Evolutionary conservation across 495 filamentous ascomycete species (phyloP).

Genomic region (Penicillium turbatum): DNA sequence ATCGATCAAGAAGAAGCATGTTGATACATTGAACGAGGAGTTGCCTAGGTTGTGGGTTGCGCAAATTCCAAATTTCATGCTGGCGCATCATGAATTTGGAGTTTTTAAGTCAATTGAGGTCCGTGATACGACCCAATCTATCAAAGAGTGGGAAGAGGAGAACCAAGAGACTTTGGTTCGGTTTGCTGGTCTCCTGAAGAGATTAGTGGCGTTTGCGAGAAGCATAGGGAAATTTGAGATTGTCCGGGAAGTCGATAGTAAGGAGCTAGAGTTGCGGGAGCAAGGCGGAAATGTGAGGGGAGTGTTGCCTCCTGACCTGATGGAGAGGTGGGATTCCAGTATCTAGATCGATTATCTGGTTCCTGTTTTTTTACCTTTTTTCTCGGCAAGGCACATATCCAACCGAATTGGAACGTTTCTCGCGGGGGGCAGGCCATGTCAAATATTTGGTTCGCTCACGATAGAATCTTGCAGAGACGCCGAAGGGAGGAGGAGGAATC

Average conservation of each 20-base stretch:
- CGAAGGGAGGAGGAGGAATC: too few species aligned
- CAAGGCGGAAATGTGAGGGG: constrained; percentile 23
- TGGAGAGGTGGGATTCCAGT: background rate
- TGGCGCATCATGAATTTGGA: constrained; percentile 54
- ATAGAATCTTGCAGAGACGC: too few species aligned
- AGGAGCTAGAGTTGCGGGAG: constrained; percentile 42
- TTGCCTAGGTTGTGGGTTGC: constrained; percentile 56
- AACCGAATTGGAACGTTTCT: too few species aligned
- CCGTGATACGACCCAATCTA: constrained; percentile 37
- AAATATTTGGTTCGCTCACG: too few species aligned
- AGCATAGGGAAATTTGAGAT: constrained; percentile 43
- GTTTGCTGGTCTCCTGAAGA: constrained; percentile 35
- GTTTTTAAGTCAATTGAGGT: constrained; percentile 51
- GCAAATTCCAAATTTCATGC: constrained; percentile 58
- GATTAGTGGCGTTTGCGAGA: constrained; percentile 41
- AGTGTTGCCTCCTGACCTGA: constrained; percentile 9
- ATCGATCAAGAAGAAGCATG: constrained; percentile 29
- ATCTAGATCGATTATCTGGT: too few species aligned
- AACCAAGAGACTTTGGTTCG: constrained; percentile 26
- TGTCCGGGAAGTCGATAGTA: constrained; percentile 22
- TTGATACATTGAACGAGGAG: constrained; percentile 41
- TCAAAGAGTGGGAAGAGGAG: constrained; percentile 51
- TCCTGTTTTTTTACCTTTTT: too few species aligned
- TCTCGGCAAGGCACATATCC: too few species aligned
- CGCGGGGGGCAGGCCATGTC: too few species aligned